Evolutionary conservation across 495 filamentous ascomycete genomes (phyloP).

Genomic region (Neurospora sp.): DNA sequence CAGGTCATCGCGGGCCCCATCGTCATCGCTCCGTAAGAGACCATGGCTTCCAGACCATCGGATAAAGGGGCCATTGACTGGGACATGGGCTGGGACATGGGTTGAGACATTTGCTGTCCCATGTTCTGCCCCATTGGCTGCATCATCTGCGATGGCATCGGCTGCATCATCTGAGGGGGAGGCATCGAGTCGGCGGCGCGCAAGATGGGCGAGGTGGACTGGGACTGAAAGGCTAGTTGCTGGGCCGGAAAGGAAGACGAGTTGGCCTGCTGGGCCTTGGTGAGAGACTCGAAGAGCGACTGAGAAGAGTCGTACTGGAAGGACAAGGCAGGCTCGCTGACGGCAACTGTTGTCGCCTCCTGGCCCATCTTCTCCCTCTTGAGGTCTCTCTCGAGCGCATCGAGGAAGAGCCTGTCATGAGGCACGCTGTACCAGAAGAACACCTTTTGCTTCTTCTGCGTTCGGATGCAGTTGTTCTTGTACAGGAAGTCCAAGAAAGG

Average conservation of each 20-base stretch:
- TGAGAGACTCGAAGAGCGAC: conserved; percentile 98
- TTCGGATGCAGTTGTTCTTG: conserved; percentile 99
- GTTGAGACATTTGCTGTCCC: conserved; percentile 72
- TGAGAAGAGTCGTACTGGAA: conserved; percentile 99
- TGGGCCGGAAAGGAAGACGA: conserved; percentile 88
- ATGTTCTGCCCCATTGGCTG: conserved; percentile 63
- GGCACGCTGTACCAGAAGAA: conserved; percentile 99
- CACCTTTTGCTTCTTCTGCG: conserved; percentile 99
- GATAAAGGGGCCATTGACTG: conserved; percentile 62
- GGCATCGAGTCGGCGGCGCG: conserved; percentile 71
- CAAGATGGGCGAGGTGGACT: conserved; percentile 78
- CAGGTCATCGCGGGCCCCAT: conserved; percentile 51
- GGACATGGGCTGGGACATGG: conserved; percentile 55
- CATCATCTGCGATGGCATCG: conserved; percentile 59
- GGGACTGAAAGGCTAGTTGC: conserved; percentile 64
- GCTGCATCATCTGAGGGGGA: conserved; percentile 58
- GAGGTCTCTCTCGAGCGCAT: conserved; percentile 91
- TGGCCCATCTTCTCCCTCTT: conserved; percentile 99
- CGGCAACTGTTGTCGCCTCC: conserved; percentile 91
- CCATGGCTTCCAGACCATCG: conserved; percentile 70
- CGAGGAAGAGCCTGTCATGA: conserved; percentile 92
- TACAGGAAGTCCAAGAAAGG: conserved; percentile 96
- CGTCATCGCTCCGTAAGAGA: conserved; percentile 58
- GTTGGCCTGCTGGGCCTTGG: conserved; percentile 97
- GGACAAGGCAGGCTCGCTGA: conserved; percentile 90